These are phyloP conservation scores for Stereum hirsutum DNA, from an alignment of 1,284 basidiomycete genomes.

Conservation along the genomic window DNA sequence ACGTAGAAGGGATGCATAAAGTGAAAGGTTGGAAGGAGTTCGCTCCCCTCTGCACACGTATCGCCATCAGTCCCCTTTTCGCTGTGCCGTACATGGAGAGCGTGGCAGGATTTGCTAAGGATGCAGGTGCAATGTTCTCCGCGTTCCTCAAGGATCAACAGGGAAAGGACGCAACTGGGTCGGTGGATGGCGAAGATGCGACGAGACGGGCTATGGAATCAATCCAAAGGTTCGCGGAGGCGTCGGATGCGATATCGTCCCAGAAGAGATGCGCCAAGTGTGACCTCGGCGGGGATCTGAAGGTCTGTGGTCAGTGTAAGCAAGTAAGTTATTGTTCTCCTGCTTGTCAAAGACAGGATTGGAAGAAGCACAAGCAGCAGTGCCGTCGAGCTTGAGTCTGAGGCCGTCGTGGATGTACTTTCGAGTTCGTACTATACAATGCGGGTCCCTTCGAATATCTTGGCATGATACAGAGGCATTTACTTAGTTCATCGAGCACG, in stretches of 20 bases:
- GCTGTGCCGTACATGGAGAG: conserved; percentile 33
- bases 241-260: conserved; percentile 1
- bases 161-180: too few relatives aligned
- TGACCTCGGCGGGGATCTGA: conserved; percentile 14
- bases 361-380: conserved; percentile 21
- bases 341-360: conserved; percentile 20
- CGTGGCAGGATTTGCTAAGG: conserved; percentile 13
- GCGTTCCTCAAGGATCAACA: too few relatives aligned
- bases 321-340: conserved; percentile 19
- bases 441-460: too few relatives aligned
- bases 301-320: conserved; percentile 15
- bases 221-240: background rate
- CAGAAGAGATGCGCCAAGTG: conserved; percentile 17
- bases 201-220: conserved; percentile 4
- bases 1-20: conserved; percentile 21
- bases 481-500: too few relatives aligned
- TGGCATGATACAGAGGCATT: too few relatives aligned
- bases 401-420: too few relatives aligned
- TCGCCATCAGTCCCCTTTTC: conserved; percentile 39
- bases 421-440: too few relatives aligned
- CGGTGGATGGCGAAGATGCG: background rate
- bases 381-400: too few relatives aligned
- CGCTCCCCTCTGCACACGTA: conserved; percentile 31
- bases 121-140: too few relatives aligned
- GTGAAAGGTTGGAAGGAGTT: conserved; percentile 23